Conservation (phyloP, 148 eudicot species). For the Diospyros kaki region DNA sequence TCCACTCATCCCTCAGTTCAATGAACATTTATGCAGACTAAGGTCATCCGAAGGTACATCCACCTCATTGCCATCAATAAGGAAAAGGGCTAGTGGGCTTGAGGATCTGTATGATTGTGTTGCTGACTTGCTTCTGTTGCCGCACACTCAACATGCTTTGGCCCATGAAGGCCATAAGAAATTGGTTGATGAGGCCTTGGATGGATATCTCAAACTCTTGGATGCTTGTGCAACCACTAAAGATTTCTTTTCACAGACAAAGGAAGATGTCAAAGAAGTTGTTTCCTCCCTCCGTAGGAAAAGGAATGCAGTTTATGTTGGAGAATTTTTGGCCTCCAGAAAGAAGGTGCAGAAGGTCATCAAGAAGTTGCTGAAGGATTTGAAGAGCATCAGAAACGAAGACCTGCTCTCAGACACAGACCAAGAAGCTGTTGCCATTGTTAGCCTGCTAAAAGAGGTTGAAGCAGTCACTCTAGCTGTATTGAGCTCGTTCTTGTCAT, state of each 20-base stretch:
- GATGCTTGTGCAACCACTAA: slow-evolving; percentile 38
- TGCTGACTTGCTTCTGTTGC: slow-evolving; percentile 23
- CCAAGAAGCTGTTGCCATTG: background rate
- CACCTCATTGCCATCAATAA: slow-evolving; percentile 31
- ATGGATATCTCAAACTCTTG: slow-evolving; percentile 37
- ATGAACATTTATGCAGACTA: slow-evolving; percentile 31
- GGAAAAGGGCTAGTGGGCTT: slow-evolving; percentile 23
- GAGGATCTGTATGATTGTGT: slow-evolving; percentile 23
- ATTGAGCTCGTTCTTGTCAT: slow-evolving; percentile 18
- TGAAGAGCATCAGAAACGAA: slow-evolving; percentile 17
- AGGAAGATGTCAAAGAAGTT: slow-evolving; percentile 29
- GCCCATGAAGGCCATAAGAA: background rate
- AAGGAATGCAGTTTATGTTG: slow-evolving; percentile 23
- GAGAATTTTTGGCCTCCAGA: slow-evolving; percentile 22
- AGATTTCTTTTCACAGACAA: slow-evolving; percentile 31
- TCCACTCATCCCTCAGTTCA: slow-evolving; percentile 20
- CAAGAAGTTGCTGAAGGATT: slow-evolving; percentile 30
- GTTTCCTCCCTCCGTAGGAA: slow-evolving; percentile 40
- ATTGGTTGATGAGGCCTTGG: slow-evolving; percentile 19
- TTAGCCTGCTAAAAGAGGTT: slow-evolving; percentile 14
- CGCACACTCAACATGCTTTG: slow-evolving; percentile 14
- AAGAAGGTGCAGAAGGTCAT: slow-evolving; percentile 27
- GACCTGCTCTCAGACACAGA: background rate
- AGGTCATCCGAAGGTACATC: slow-evolving; percentile 34
- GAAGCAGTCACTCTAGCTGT: slow-evolving; percentile 18